A percentile compares a stretch with the other conserved stretches of the same genome.
Evolutionary conservation across 345 rosid species (phyloP).

Genomic region (Moringa oleifera): DNA sequence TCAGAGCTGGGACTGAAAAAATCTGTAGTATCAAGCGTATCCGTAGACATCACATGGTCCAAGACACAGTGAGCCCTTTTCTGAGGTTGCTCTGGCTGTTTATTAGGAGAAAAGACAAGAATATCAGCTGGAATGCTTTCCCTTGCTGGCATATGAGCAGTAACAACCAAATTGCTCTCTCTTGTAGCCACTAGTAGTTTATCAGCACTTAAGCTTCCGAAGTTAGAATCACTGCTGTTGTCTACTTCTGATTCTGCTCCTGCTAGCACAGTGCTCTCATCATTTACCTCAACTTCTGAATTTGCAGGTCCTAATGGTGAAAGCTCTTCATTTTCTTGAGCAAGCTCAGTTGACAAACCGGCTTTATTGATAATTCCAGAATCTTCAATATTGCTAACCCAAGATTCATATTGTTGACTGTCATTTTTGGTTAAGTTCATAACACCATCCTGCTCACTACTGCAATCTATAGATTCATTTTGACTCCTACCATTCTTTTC

Average conservation of each 20-base stretch:
- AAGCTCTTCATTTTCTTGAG: conserved; percentile 19
- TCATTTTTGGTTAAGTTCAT: conserved; percentile 18
- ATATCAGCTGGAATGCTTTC: conserved; percentile 11
- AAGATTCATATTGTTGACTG: conserved; percentile 15
- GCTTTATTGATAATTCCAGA: conserved; percentile 13
- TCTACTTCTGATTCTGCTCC: conserved; percentile 20
- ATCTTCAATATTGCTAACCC: conserved; percentile 10
- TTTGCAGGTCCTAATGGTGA: conserved; percentile 13
- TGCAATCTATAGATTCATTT: conserved; percentile 15
- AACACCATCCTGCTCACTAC: conserved; percentile 19
- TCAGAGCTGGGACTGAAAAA: conserved; percentile 40
- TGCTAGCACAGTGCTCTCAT: conserved; percentile 13
- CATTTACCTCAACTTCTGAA: conserved; percentile 19
- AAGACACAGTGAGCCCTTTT: conserved; percentile 7
- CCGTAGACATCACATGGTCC: conserved; percentile 18
- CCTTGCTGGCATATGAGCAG: conserved; percentile 12
- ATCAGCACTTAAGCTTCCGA: conserved; percentile 8
- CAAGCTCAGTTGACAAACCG: conserved; percentile 15
- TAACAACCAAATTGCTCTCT: conserved; percentile 8
- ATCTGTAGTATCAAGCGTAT: conserved; percentile 30
- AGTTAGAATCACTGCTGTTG: conserved; percentile 10
- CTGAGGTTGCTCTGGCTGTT: conserved; percentile 22
- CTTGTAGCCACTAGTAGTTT: conserved; percentile 1
- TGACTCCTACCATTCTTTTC: conserved; percentile 16
- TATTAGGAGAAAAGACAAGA: conserved; percentile 16